A percentile compares a stretch with the other conserved stretches of the same genome.
Conservation (phyloP, 78 protist genomes). For the Guillardia theta region DNA sequence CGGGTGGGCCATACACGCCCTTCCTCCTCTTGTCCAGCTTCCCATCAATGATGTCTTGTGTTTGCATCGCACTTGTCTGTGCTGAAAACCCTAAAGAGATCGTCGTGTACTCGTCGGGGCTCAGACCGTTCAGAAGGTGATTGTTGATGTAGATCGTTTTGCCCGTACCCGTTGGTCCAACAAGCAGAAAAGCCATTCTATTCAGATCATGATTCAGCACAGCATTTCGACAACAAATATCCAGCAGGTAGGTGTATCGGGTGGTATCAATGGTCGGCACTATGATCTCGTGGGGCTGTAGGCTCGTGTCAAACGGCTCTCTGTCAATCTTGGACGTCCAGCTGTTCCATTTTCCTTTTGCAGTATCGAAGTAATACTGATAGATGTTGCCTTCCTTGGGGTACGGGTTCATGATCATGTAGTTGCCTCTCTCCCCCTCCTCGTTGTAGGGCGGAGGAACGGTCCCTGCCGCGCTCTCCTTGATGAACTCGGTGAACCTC, state of each 20-base stretch:
- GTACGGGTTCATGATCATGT: conserved; percentile 43
- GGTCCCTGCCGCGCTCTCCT: conserved; percentile 60
- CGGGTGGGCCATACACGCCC: conserved; percentile 69
- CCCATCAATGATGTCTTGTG: conserved; percentile 81
- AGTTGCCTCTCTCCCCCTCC: not conserved
- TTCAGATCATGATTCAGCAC: not conserved
- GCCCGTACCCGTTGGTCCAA: conserved; percentile 82
- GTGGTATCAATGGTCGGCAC: conserved; percentile 61
- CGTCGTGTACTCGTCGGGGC: not conserved
- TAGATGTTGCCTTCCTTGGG: conserved; percentile 57
- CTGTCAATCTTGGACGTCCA: conserved; percentile 61
- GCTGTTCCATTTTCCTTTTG: not conserved
- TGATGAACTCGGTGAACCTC: conserved; percentile 69
- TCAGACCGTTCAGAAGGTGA: conserved; percentile 28
- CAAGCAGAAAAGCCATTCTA: conserved; percentile 19
- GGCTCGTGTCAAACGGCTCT: not conserved
- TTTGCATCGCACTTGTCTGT: conserved; percentile 70
- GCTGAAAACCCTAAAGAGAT: conserved; percentile 73
- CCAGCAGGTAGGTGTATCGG: conserved; percentile 55
- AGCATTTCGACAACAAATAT: not conserved
- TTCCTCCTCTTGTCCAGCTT: conserved; percentile 60
- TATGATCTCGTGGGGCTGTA: conserved; percentile 29
- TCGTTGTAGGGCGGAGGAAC: conserved; percentile 11
- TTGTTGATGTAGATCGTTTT: conserved; percentile 66
- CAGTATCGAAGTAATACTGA: conserved; percentile 47